Evolutionary conservation across 768 basidiomycete genomes (phyloP).

Genomic region (Phylloporus rhodoxanthus): DNA sequence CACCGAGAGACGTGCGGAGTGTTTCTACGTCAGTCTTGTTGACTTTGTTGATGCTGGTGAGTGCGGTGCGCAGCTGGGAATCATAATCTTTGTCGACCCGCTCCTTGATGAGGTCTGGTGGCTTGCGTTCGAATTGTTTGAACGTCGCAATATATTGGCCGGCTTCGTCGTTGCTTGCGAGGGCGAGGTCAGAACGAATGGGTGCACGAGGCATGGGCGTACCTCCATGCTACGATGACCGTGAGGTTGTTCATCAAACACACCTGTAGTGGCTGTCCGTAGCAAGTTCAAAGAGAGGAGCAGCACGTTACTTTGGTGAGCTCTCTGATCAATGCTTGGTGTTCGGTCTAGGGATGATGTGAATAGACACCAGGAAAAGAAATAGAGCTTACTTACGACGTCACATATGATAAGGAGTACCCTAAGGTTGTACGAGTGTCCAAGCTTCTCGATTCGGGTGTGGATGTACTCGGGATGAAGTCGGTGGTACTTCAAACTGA

Average conservation of each 20-base stretch:
- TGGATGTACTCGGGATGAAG: constrained; percentile 97
- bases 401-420: constrained; percentile 89
- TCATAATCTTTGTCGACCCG: constrained; percentile 85
- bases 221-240: constrained; percentile 90
- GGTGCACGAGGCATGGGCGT: constrained; percentile 20
- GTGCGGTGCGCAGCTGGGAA: constrained; percentile 70
- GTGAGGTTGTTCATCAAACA: constrained; percentile 93
- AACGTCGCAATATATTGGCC: constrained; percentile 86
- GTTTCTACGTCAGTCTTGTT: constrained; percentile 98
- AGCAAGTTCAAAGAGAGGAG: constrained; percentile 3
- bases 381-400: constrained; percentile 54
- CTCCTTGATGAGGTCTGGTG: constrained; percentile 92
- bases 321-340: constrained; percentile 86
- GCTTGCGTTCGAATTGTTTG: constrained; percentile 91
- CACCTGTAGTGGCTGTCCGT: constrained; percentile 37
- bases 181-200: not conserved
- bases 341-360: constrained; percentile 61
- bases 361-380: not conserved
- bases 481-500: constrained; percentile 87
- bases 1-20: constrained; percentile 84
- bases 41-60: constrained; percentile 88
- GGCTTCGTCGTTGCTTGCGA: constrained; percentile 75
- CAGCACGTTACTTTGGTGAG: constrained; percentile 65
- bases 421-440: constrained; percentile 72
- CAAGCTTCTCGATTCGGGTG: constrained; percentile 81